These are phyloP conservation scores for Leucoagaricus sp. DNA, from an alignment of 1,284 basidiomycete species.

Conservation along the genomic window DNA sequence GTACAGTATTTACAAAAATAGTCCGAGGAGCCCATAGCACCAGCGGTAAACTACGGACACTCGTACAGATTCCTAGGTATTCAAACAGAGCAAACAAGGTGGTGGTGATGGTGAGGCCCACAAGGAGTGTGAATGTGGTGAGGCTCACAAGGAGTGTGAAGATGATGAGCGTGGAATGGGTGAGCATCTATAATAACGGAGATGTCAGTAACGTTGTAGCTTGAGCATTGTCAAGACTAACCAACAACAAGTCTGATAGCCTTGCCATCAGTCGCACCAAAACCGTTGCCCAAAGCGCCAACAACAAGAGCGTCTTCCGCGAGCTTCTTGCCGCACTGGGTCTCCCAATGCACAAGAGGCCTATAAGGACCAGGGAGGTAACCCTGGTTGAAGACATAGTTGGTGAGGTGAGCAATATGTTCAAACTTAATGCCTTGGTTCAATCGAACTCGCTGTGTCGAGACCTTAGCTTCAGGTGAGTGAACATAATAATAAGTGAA, in stretches of 20 bases:
- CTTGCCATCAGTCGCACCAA: conserved; percentile 38
- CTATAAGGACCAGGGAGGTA: conserved; percentile 38
- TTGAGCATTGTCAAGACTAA: conserved; percentile 20
- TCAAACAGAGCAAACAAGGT: not conserved
- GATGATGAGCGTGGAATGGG: conserved; percentile 2
- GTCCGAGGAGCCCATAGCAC: no score
- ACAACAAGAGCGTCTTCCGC: conserved; percentile 37
- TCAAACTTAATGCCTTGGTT: conserved; percentile 30
- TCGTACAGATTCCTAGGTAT: conserved; percentile 1
- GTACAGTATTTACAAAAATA: no score
- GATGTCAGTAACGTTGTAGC: not conserved
- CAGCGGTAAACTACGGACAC: not conserved
- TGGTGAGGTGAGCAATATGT: conserved; percentile 43
- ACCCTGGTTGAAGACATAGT: conserved; percentile 43
- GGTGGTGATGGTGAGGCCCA: conserved; percentile 6
- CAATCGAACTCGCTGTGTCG: conserved; percentile 44
- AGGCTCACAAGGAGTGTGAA: conserved; percentile 1
- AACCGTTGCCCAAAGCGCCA: conserved; percentile 34
- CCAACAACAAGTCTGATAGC: conserved; percentile 42
- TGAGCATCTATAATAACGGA: conserved; percentile 3
- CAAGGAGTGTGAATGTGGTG: conserved; percentile 1
- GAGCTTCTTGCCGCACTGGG: conserved; percentile 36
- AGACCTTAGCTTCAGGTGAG: conserved; percentile 27
- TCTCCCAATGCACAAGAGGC: conserved; percentile 42
- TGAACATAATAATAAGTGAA: conserved; percentile 43